A percentile compares a stretch with the other conserved stretches of the same genome.
phyloP scores from a whole-genome alignment of 306 rosid genomes.

The Cicer cuneatum region DNA sequence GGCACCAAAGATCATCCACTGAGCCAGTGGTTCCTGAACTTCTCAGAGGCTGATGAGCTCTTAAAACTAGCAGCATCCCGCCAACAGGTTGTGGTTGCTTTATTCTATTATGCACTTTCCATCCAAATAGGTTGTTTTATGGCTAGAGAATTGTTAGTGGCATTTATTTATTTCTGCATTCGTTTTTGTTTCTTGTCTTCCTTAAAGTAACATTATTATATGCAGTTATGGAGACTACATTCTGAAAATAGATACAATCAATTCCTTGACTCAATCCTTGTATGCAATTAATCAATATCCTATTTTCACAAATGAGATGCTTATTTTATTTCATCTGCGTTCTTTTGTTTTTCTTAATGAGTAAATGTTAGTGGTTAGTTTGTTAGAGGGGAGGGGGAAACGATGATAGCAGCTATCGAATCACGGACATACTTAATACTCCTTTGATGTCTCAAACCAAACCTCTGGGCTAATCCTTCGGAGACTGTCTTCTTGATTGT shows the following conservation, averaged over 20 bases:
- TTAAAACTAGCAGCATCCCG: conserved; percentile 94
- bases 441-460: too few species aligned
- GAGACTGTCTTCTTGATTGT: conserved; percentile 1
- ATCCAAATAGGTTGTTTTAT: conserved; percentile 2
- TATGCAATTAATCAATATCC: conserved; percentile 19
- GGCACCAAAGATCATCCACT: conserved; percentile 86
- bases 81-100: conserved; percentile 75
- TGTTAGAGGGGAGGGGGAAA: too few species aligned
- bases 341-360: background rate
- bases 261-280: conserved; percentile 32
- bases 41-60: conserved; percentile 98
- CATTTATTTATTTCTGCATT: conserved; percentile 32
- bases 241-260: conserved; percentile 21
- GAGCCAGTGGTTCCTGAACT: conserved; percentile 91
- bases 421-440: too few species aligned
- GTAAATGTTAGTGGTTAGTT: too few species aligned
- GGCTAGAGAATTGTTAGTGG: background rate
- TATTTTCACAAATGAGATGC: conserved; percentile 32
- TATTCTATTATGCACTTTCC: conserved; percentile 19
- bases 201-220: conserved; percentile 31
- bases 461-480: too few species aligned
- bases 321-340: conserved; percentile 28
- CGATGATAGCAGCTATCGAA: too few species aligned
- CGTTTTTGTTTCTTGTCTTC: conserved; percentile 6
- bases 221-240: conserved; percentile 19